phyloP scores from a whole-genome alignment of 768 basidiomycete species.

The Hericium coralloides region DNA sequence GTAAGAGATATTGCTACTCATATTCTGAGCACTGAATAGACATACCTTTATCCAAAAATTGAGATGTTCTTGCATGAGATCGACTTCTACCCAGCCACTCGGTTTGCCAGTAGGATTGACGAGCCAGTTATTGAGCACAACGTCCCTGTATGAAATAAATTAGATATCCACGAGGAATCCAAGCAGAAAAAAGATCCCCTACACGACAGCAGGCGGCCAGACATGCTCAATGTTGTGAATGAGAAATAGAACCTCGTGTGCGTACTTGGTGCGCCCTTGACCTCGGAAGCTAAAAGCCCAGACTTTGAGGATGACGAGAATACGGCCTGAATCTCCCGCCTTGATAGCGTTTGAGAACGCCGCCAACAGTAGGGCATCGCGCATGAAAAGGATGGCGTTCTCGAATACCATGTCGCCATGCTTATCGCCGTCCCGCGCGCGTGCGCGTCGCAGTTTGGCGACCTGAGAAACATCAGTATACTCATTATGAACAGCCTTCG shows the following conservation, averaged over 20 bases:
- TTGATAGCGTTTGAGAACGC: constrained; percentile 23
- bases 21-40: too few relatives aligned
- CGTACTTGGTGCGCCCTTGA: constrained; percentile 21
- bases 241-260: constrained; percentile 12
- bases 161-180: not conserved
- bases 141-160: constrained; percentile 11
- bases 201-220: constrained; percentile 10
- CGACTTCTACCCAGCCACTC: constrained; percentile 19
- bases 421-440: not conserved
- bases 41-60: constrained; percentile 27
- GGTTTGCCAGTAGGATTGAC: constrained; percentile 19
- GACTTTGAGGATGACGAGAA: constrained; percentile 17
- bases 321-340: constrained; percentile 21
- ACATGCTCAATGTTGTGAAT: constrained; percentile 12
- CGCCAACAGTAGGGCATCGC: constrained; percentile 18
- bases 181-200: not conserved
- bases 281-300: constrained; percentile 19
- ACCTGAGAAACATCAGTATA: not conserved
- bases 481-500: not conserved
- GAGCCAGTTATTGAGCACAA: constrained; percentile 27
- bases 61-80: constrained; percentile 26
- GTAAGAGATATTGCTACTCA: too few relatives aligned
- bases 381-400: constrained; percentile 21
- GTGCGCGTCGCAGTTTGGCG: not conserved
- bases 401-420: constrained; percentile 3